Percentiles rank a stretch among this genome's conserved stretches.
Evolutionary conservation across 2,329 filamentous ascomycete genomes (phyloP).

Genomic region (Xylariaceae sp.): DNA sequence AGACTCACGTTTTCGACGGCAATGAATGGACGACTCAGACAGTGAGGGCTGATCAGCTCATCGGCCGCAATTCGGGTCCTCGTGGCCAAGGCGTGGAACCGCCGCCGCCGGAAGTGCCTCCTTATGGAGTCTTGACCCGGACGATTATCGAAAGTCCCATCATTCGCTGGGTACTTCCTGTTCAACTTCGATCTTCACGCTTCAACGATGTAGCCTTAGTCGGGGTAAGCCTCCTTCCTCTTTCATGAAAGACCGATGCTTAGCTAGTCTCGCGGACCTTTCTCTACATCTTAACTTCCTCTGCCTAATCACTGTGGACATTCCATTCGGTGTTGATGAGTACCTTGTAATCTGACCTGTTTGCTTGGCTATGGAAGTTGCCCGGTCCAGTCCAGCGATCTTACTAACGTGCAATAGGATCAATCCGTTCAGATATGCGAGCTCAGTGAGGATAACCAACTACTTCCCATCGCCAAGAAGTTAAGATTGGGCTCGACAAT

Average conservation of each 20-base stretch:
- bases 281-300: not conserved
- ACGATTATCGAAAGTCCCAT: slow-evolving; percentile 73
- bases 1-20: slow-evolving; percentile 49
- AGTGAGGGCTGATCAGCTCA: slow-evolving; percentile 37
- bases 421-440: slow-evolving; percentile 77
- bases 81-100: slow-evolving; percentile 28
- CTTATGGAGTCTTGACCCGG: slow-evolving; percentile 68
- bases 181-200: slow-evolving; percentile 62
- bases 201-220: slow-evolving; percentile 84
- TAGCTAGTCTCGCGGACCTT: not conserved
- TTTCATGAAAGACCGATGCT: not conserved
- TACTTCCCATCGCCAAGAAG: slow-evolving; percentile 73
- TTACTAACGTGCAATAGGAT: slow-evolving; percentile 46
- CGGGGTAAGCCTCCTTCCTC: slow-evolving; percentile 47
- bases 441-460: slow-evolving; percentile 60
- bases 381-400: not conserved
- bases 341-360: not conserved
- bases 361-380: not conserved
- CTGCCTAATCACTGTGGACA: no score
- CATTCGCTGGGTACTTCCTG: slow-evolving; percentile 71
- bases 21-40: slow-evolving; percentile 55
- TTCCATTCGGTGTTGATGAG: no score
- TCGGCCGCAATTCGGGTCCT: slow-evolving; percentile 33
- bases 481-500: slow-evolving; percentile 75
- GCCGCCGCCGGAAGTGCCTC: slow-evolving; percentile 40